phyloP scores from a whole-genome alignment of 768 basidiomycete genomes.

The Termitomyces sp. region DNA sequence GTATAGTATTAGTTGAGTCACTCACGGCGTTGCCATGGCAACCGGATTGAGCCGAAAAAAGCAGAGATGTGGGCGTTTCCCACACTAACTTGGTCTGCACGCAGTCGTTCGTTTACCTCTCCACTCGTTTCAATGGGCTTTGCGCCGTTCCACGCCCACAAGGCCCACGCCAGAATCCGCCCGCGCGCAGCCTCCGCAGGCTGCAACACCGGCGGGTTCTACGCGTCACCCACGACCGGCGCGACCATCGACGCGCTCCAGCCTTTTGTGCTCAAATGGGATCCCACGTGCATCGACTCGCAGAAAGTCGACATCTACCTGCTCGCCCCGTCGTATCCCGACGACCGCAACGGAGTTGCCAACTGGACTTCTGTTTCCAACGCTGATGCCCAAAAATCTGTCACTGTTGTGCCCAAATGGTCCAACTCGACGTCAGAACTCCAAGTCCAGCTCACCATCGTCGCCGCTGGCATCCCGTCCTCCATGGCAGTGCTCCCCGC shows the following conservation, averaged over 20 bases:
- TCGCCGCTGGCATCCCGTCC: conserved; percentile 40
- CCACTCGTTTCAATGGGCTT: background rate
- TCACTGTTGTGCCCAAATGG: conserved; percentile 57
- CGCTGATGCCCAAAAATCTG: conserved; percentile 41
- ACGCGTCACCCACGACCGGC: conserved; percentile 47
- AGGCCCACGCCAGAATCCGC: background rate
- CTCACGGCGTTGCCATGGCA: background rate
- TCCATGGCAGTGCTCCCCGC: conserved; percentile 52
- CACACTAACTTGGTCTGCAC: too few relatives aligned
- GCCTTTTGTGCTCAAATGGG: conserved; percentile 60
- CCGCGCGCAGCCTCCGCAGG: conserved; percentile 16
- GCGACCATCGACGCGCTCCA: conserved; percentile 38
- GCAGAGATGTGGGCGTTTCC: background rate
- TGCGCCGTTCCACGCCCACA: background rate
- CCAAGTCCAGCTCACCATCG: conserved; percentile 55
- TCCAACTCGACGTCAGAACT: conserved; percentile 54
- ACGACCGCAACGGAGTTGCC: conserved; percentile 38
- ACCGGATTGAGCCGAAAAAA: background rate
- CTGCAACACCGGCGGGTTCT: conserved; percentile 59
- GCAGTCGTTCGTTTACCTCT: background rate
- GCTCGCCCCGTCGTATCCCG: conserved; percentile 39
- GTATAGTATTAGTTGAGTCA: background rate
- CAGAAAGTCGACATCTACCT: conserved; percentile 63
- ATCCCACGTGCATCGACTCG: conserved; percentile 49
- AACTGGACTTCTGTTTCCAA: conserved; percentile 51